Evolutionary conservation across 2,329 filamentous ascomycete species (phyloP), one percentile per base, ranked within the genome.

Genomic region (Aspergillus fumigatiaffinis): DNA sequence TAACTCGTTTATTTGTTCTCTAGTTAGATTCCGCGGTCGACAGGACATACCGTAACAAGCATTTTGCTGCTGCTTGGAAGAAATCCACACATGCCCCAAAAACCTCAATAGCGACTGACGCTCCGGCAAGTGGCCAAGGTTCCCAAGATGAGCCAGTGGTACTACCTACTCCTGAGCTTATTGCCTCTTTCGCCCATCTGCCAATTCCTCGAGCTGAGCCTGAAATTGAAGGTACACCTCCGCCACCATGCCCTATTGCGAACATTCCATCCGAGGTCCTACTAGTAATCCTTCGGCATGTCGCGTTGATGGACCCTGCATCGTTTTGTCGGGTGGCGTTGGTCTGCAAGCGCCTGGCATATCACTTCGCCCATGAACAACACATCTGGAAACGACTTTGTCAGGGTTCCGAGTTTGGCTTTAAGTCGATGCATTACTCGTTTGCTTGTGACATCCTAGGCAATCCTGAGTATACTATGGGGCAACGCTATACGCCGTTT

Each of bases 271-370:
- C 91, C 42, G 94, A 99, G 73, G 86, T 97, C 4, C 79, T 97
- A 14, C 80, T 90, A 1, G 88, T 95, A 62, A 88, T 97, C 50
- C 75, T 97, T 14, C 80, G 79, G 9, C 84, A 91, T 57, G 88
- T 94, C 0, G 92, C 91, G 1, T 71, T 89, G 48, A 69, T 79
- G 29, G 94, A 99, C 63, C 82, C 96, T 0, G 88, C 87, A 3
- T 85, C 89, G 42, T 92, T 95, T 65, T 84, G 83, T 21, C 87
- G 90, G 25, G 79, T 92, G 17, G 83, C 91, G 0, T 84, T 87
- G 61, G 92, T 96, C 2, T 97, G 93, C 79, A 95, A 91, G 72
- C 85, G 88, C 14, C 79, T 97, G 47, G 92, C 93, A 23, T 97
- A 89, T 71, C 84, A 97, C 21, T 87, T 96, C 51, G 81, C 86